Conservation (phyloP, 2,329 filamentous ascomycete species). For the Ascochyta pisi region DNA sequence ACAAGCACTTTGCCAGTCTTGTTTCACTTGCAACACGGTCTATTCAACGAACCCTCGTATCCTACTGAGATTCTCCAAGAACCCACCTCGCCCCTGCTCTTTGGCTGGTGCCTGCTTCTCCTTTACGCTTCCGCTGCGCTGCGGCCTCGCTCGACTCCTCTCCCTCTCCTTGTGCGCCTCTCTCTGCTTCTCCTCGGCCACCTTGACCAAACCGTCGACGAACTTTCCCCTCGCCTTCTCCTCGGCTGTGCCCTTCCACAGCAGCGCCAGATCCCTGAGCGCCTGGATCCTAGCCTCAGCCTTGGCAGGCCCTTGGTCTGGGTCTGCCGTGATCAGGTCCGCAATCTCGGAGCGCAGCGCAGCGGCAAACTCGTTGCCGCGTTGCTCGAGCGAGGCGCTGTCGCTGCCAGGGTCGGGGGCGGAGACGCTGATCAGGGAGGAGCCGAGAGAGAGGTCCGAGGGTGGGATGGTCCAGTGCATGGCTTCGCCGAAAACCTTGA, state of each 20-base stretch:
- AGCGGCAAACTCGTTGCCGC: conserved; percentile 80
- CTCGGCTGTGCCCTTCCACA: conserved; percentile 97
- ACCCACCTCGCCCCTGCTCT: conserved; percentile 41
- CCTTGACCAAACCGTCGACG: conserved; percentile 79
- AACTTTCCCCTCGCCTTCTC: conserved; percentile 84
- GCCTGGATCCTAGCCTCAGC: conserved; percentile 78
- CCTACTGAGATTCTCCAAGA: conserved; percentile 49
- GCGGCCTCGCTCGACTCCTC: conserved; percentile 21
- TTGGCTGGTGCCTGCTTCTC: conserved; percentile 18
- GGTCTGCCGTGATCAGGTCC: conserved; percentile 65
- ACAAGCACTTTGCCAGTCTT: not conserved
- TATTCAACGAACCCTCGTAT: conserved; percentile 47
- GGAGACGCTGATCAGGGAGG: conserved; percentile 88
- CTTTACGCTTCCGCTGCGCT: conserved; percentile 36
- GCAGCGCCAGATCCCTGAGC: conserved; percentile 74
- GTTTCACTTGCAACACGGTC: not conserved
- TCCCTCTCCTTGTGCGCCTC: conserved; percentile 51
- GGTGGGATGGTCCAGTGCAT: conserved; percentile 95
- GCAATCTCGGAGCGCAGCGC: conserved; percentile 75
- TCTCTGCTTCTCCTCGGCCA: conserved; percentile 76
- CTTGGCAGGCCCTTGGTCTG: conserved; percentile 69
- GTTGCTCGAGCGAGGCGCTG: conserved; percentile 78
- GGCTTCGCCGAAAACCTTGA: conserved; percentile 89
- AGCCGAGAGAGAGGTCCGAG: conserved; percentile 81
- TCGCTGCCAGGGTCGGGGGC: conserved; percentile 75